Evolutionary conservation across 1,284 basidiomycete species (phyloP), one percentile per base, ranked within the genome.

Genomic region (Leucoagaricus sp.): DNA sequence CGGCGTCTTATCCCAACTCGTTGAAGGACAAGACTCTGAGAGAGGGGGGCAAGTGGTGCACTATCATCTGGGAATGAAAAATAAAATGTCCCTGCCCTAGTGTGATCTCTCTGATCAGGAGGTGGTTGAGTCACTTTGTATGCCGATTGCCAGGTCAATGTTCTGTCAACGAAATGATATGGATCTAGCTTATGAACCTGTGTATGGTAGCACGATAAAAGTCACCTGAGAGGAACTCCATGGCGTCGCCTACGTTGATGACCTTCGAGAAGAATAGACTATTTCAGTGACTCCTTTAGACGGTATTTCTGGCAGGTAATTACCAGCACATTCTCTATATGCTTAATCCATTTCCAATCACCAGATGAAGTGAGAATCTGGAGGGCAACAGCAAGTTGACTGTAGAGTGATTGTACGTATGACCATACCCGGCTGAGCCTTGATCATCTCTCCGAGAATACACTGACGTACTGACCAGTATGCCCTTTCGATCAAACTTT

Each of bases 291-390:
- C n/a, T n/a, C n/a, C n/a, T n/a, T n/a, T n/a, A n/a, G n/a, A n/a
- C n/a, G n/a, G n/a, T n/a, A n/a, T n/a, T n/a, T n/a, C n/a, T n/a
- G n/a, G n/a, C n/a, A n/a, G n/a, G n/a, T n/a, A n/a, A n/a, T n/a
- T n/a, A n/a, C n/a, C n/a, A n/a, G n/a, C n/a, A 82, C 83, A 59
- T 85, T 85, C 2, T 83, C 79, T 28, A 85, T 73, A 62, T 86
- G 84, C 56, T 72, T 79, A 5, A 85, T 71, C 79, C 81, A 87
- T 53, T 77, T 76, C 85, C 85, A 87, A 21, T 64, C 69, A 2
- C 78, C 80, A 33, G 83, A 78, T 4, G 64, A 74, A 0, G 75
- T 72, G 7, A 82, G 67, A 45, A 87, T 84, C 53, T 87, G 86
- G 23, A 87, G 72, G 0, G 75, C 83, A 9, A 80, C 71, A 2